Evolutionary conservation across 2,329 filamentous ascomycete genomes (phyloP).

Genomic region (Colletotrichum abscissum): DNA sequence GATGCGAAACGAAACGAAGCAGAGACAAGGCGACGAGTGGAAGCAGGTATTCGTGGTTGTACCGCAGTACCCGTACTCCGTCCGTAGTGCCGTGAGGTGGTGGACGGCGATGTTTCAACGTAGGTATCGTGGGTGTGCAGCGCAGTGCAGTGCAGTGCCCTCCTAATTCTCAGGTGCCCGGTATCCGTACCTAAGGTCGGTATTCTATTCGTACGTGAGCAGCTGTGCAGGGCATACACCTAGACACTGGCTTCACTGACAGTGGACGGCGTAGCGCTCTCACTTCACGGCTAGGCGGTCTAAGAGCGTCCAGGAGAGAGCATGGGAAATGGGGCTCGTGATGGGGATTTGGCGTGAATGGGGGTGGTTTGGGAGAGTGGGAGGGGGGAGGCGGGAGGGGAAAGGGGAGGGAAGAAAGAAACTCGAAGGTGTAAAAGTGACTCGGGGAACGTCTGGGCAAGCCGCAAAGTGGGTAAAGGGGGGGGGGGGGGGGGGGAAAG

Average conservation of each 20-base stretch:
- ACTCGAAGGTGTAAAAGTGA: too few relatives aligned
- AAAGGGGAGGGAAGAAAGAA: not conserved
- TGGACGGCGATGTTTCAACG: conserved; percentile 1
- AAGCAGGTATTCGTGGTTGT: not conserved
- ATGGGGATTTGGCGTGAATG: conserved; percentile 3
- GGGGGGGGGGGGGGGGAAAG: not conserved
- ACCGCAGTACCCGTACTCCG: not conserved
- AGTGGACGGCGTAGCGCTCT: too few relatives aligned
- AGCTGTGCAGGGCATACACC: too few relatives aligned
- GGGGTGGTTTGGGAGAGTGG: not conserved
- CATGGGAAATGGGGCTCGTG: conserved; percentile 13
- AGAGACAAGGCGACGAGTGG: not conserved
- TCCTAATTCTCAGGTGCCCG: not conserved
- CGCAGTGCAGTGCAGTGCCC: not conserved
- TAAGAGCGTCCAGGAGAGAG: not conserved
- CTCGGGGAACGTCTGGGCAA: too few relatives aligned
- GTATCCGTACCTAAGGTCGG: too few relatives aligned
- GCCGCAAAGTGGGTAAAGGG: not conserved
- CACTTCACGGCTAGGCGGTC: not conserved
- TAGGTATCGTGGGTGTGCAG: not conserved
- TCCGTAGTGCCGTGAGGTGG: too few relatives aligned
- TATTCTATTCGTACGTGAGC: not conserved
- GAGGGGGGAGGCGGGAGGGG: not conserved
- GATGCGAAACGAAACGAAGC: conserved; percentile 8
- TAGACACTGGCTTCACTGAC: too few relatives aligned